A percentile compares a stretch with the other conserved stretches of the same genome.
Conservation (phyloP, 2,329 filamentous ascomycete species). For the Botrytis pseudocinerea region DNA sequence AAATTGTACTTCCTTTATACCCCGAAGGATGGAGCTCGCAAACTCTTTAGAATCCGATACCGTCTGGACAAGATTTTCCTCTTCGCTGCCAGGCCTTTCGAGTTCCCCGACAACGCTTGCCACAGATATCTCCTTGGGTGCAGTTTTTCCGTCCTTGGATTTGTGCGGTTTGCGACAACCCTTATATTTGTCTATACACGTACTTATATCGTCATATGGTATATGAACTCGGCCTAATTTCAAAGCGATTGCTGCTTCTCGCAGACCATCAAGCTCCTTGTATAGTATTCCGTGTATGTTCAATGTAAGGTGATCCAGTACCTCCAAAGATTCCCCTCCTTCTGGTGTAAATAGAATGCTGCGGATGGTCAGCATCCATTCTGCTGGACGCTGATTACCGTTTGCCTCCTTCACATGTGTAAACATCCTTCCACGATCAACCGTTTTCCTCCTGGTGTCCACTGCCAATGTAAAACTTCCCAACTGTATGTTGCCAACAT, state of each 20-base stretch:
- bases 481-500: slow-evolving; percentile 81
- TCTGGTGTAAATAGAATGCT: slow-evolving; percentile 88
- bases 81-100: slow-evolving; percentile 59
- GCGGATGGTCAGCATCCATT: slow-evolving; percentile 87
- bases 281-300: slow-evolving; percentile 92
- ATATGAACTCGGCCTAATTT: slow-evolving; percentile 90
- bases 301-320: slow-evolving; percentile 82
- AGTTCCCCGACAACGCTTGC: slow-evolving; percentile 74
- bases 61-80: slow-evolving; percentile 71
- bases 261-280: slow-evolving; percentile 79
- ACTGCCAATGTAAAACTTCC: slow-evolving; percentile 83
- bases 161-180: slow-evolving; percentile 43
- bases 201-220: slow-evolving; percentile 80
- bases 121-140: slow-evolving; percentile 63
- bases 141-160: slow-evolving; percentile 37
- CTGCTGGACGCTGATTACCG: slow-evolving; percentile 71
- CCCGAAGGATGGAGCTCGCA: slow-evolving; percentile 81
- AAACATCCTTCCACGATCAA: slow-evolving; percentile 86
- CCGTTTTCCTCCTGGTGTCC: slow-evolving; percentile 87
- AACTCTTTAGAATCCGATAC: slow-evolving; percentile 94
- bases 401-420: slow-evolving; percentile 70
- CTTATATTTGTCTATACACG: slow-evolving; percentile 60
- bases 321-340: slow-evolving; percentile 78
- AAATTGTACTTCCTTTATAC: slow-evolving; percentile 95
- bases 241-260: slow-evolving; percentile 84